Evolutionary conservation across 768 basidiomycete species (phyloP).

Genomic region (Boletus huronensis): DNA sequence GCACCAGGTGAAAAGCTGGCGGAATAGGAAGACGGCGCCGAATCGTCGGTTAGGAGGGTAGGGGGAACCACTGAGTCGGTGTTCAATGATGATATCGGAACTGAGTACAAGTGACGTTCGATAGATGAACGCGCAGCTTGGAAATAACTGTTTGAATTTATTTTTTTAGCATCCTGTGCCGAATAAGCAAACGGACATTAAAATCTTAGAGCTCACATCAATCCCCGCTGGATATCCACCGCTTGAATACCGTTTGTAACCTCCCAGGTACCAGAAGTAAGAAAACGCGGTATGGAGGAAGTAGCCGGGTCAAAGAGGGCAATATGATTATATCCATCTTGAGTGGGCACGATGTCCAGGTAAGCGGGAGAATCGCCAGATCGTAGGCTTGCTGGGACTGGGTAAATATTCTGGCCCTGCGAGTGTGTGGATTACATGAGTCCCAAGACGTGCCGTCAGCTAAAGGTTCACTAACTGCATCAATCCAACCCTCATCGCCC

Average conservation of each 20-base stretch:
- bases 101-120: slow-evolving; percentile 80
- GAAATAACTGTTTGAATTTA: slow-evolving; percentile 66
- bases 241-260: slow-evolving; percentile 71
- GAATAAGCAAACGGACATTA: slow-evolving; percentile 30
- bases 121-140: slow-evolving; percentile 80
- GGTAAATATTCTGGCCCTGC: slow-evolving; percentile 62
- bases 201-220: slow-evolving; percentile 57
- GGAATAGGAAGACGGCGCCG: slow-evolving; percentile 53
- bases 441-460: slow-evolving; percentile 1
- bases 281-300: slow-evolving; percentile 66
- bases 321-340: slow-evolving; percentile 86
- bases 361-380: slow-evolving; percentile 59
- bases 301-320: slow-evolving; percentile 83
- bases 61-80: slow-evolving; percentile 36
- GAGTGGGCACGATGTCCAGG: slow-evolving; percentile 82
- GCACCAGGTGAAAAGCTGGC: slow-evolving; percentile 81
- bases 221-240: slow-evolving; percentile 61
- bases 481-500: slow-evolving; percentile 93
- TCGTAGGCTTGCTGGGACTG: slow-evolving; percentile 46
- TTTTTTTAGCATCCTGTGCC: slow-evolving; percentile 22
- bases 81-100: slow-evolving; percentile 57
- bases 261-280: slow-evolving; percentile 90
- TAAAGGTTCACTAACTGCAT: slow-evolving; percentile 53
- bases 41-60: slow-evolving; percentile 49
- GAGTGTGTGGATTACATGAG: slow-evolving; percentile 14